Percentiles rank a stretch among this genome's conserved stretches.
Evolutionary conservation across 345 rosid species (phyloP).

Genomic region (Brassica carinata): DNA sequence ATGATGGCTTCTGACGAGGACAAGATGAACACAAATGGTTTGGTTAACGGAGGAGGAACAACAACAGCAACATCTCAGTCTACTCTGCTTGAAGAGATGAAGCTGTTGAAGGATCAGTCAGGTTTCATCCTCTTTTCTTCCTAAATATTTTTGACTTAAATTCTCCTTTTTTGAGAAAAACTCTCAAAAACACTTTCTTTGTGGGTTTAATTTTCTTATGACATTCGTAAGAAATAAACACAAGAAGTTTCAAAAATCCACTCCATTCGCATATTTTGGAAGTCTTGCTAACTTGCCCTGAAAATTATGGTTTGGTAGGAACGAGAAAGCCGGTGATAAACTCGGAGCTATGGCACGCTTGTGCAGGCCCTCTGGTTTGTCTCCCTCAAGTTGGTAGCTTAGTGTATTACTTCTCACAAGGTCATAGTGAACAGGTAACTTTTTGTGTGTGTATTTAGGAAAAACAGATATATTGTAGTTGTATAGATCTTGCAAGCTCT

Average conservation of each 20-base stretch:
- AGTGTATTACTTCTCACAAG: constrained; percentile 95
- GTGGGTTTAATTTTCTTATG: background rate
- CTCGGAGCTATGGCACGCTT: constrained; percentile 97
- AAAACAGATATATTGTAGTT: constrained; percentile 11
- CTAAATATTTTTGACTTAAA: background rate
- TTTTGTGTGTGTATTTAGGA: background rate
- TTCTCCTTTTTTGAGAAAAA: background rate
- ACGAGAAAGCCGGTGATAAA: constrained; percentile 61
- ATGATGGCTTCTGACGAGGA: constrained; percentile 61
- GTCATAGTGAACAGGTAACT: constrained; percentile 95
- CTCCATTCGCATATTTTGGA: background rate
- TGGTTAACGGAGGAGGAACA: constrained; percentile 41
- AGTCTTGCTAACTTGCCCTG: background rate
- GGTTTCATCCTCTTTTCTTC: constrained; percentile 53
- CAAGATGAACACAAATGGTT: constrained; percentile 55
- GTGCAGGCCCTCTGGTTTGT: constrained; percentile 96
- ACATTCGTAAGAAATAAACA: background rate
- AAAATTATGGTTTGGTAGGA: constrained; percentile 47
- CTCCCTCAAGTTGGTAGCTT: constrained; percentile 96
- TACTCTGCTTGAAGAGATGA: constrained; percentile 83
- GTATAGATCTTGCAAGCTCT: background rate
- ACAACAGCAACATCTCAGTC: constrained; percentile 28
- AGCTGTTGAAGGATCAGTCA: constrained; percentile 86
- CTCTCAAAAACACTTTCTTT: background rate
- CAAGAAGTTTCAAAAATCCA: background rate